Evolutionary conservation across 805 yeast species (phyloP).

Genomic region (Candida germanica): DNA sequence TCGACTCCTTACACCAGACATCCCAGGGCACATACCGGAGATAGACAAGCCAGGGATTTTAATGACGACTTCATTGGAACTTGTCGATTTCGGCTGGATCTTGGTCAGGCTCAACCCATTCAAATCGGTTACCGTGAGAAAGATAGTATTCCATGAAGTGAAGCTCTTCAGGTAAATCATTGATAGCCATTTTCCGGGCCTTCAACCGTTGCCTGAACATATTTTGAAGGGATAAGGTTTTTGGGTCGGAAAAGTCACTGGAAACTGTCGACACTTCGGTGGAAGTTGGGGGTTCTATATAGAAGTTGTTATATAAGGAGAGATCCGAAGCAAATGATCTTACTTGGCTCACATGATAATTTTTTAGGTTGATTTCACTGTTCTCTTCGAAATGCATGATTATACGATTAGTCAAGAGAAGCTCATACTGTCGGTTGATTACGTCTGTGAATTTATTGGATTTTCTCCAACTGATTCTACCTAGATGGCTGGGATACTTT

Average conservation of each 20-base stretch:
- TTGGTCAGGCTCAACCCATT: slow-evolving; percentile 47
- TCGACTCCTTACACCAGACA: too few species aligned
- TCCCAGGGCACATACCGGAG: too few species aligned
- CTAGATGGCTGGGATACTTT: slow-evolving; percentile 13
- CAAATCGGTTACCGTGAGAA: slow-evolving; percentile 33
- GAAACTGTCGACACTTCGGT: background rate
- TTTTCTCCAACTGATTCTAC: slow-evolving; percentile 38
- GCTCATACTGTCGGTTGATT: slow-evolving; percentile 28
- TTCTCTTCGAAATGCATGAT: slow-evolving; percentile 42
- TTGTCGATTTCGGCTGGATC: slow-evolving; percentile 38
- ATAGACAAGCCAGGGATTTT: too few species aligned
- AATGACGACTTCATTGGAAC: too few species aligned
- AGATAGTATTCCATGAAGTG: slow-evolving; percentile 37
- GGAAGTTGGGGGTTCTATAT: slow-evolving; percentile 21
- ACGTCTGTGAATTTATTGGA: slow-evolving; percentile 27
- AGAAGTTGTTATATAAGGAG: slow-evolving; percentile 19
- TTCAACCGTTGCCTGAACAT: slow-evolving; percentile 22
- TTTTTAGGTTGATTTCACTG: slow-evolving; percentile 38
- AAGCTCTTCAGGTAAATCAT: slow-evolving; percentile 33
- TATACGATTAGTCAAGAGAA: slow-evolving; percentile 29
- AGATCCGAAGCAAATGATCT: slow-evolving; percentile 17
- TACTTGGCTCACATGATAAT: slow-evolving; percentile 35
- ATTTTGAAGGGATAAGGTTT: slow-evolving; percentile 12
- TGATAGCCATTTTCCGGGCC: slow-evolving; percentile 32
- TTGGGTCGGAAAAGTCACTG: background rate